Percentiles rank a stretch among this genome's conserved stretches.
Evolutionary conservation across 805 yeast species (phyloP).

Genomic region (Komagataella populi): DNA sequence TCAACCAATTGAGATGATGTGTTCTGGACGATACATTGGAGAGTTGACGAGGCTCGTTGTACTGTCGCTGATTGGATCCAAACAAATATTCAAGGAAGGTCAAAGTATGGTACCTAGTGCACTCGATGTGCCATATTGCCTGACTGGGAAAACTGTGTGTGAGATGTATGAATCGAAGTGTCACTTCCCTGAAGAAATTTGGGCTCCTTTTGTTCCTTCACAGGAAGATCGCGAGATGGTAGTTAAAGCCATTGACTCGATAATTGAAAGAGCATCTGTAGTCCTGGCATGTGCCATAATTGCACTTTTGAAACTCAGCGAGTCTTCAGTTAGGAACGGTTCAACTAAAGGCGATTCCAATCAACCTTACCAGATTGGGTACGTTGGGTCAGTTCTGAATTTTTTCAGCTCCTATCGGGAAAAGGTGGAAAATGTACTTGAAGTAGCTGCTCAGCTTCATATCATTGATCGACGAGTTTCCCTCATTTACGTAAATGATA

Average conservation of each 20-base stretch:
- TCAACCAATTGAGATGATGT: constrained; percentile 43
- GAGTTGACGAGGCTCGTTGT: constrained; percentile 34
- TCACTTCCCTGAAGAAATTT: not conserved
- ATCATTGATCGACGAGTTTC: not conserved
- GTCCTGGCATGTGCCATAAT: constrained; percentile 27
- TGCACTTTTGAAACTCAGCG: constrained; percentile 17
- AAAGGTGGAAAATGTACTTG: constrained; percentile 14
- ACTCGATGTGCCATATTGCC: constrained; percentile 12
- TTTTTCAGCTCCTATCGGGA: constrained; percentile 25
- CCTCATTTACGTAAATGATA: not conserved
- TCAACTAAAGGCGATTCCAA: constrained; percentile 8
- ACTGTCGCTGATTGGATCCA: constrained; percentile 16
- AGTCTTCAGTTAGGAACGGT: not conserved
- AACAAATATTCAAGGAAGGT: constrained; percentile 5
- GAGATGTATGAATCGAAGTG: constrained; percentile 18
- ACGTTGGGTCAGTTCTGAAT: constrained; percentile 37
- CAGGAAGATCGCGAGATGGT: constrained; percentile 16
- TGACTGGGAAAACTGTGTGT: constrained; percentile 29
- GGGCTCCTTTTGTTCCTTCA: not conserved
- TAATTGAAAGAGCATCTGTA: constrained; percentile 31
- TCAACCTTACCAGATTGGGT: constrained; percentile 19
- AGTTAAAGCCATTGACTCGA: constrained; percentile 18
- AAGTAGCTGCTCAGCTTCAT: not conserved
- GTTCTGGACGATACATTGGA: constrained; percentile 43
- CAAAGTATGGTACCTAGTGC: not conserved